These are phyloP conservation scores for Mangifera indica DNA, from an alignment of 345 rosid species.

Conservation along the genomic window DNA sequence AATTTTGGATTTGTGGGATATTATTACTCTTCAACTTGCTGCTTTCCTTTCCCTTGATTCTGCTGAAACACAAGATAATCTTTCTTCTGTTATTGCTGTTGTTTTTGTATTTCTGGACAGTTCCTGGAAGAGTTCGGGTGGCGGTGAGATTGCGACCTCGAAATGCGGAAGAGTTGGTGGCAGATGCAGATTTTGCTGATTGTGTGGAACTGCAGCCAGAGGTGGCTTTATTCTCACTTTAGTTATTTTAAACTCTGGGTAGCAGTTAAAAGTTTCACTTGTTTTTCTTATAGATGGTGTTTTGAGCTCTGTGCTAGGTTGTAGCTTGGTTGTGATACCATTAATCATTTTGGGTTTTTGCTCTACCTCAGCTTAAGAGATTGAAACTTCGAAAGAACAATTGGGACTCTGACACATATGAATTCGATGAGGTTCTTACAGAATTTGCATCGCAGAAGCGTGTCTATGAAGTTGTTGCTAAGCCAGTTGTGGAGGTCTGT, in stretches of 20 bases:
- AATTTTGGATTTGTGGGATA: not conserved
- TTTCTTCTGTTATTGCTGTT: not conserved
- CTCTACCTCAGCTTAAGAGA: constrained; percentile 66
- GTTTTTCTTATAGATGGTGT: not conserved
- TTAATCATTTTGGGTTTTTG: constrained; percentile 11
- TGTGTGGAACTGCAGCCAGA: constrained; percentile 97
- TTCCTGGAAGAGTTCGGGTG: constrained; percentile 94
- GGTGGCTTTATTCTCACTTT: constrained; percentile 40
- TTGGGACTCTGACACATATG: constrained; percentile 94
- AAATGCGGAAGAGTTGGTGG: constrained; percentile 77
- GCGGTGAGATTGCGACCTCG: constrained; percentile 92
- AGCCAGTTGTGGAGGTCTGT: constrained; percentile 96
- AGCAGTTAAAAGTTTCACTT: not conserved
- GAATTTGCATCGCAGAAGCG: constrained; percentile 97
- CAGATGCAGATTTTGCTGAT: constrained; percentile 97
- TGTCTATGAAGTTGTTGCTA: constrained; percentile 93
- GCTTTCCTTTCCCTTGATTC: not conserved
- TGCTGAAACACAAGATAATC: not conserved
- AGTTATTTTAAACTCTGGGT: not conserved
- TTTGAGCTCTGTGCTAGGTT: constrained; percentile 12
- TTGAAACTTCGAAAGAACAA: constrained; percentile 95
- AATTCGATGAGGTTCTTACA: constrained; percentile 95
- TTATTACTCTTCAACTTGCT: not conserved
- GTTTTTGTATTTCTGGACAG: constrained; percentile 35
- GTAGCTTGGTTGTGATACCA: constrained; percentile 6